Evolutionary conservation across 2,329 filamentous ascomycete species (phyloP), one percentile per base, ranked within the genome.

Genomic region (Aspergillus intermedius): DNA sequence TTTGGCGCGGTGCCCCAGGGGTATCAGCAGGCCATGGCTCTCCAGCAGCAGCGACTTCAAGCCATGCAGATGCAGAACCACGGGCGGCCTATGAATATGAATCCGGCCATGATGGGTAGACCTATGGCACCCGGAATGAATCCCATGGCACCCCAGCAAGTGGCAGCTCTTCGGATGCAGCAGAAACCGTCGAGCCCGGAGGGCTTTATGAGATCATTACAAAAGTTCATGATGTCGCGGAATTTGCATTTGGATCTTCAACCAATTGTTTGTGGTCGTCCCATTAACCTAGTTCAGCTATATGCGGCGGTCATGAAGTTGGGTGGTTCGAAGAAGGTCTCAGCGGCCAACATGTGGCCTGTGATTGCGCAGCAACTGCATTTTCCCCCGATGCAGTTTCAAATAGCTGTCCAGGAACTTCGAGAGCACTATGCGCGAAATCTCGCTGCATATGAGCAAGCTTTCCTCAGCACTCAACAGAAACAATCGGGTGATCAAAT

Each of bases 41-140:
- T 88, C 60, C 83, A 89, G 55, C 86, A 89, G 60, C 79, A 72
- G 49, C 65, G 82, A 49, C 72, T 85, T 44, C 91, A 94, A 61
- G 88, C 94, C 58, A 87, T 94, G 81, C 86, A 88, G 52, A 70
- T 94, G 46, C 87, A 94, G 60, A 82, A 86, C 49, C 87, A 91
- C 60, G 78, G 86, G 37, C 82, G 87, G 52, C 81, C 84, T 54
- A 74, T 79, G 59, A 66, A 74, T 52, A 68, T 69, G 42, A 73
- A 69, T 47, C 57, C 62, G 7, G 61, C 64, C 42, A 62, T 68
- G 60, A 58, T 60, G 42, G 63, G 61, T 22, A 67, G 69, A 23
- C 64, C 66, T 3, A 57, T 60, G 39, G 57, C 60, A 42, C 58
- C 61, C 44, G 64, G 62, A 15, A 66, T 68, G 60, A 70, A 70